A percentile compares a stretch with the other conserved stretches of the same genome.
Conservation (phyloP, 176 grass and related monocot genomes). For the Tillandsia leiboldiana region DNA sequence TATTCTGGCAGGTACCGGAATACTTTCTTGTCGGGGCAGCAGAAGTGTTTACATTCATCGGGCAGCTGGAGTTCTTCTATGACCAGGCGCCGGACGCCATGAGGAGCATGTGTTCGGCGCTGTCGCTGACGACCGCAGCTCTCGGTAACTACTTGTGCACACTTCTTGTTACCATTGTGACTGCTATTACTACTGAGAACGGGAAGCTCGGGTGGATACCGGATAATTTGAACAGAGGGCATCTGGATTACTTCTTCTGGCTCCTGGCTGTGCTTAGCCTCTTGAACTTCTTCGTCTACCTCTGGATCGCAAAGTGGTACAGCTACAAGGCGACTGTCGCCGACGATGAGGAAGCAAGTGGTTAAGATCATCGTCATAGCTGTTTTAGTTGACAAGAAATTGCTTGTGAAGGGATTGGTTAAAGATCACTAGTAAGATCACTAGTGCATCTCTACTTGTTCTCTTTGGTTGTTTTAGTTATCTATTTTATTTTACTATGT, state of each 20-base stretch:
- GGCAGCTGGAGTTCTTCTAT: slow-evolving; percentile 69
- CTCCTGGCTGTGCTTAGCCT: slow-evolving; percentile 30
- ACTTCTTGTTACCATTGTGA: slow-evolving; percentile 31
- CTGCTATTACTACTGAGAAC: slow-evolving; percentile 17
- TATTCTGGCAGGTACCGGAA: slow-evolving; percentile 67
- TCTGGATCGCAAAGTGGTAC: slow-evolving; percentile 38
- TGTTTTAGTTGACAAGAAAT: no score
- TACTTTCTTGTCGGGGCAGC: slow-evolving; percentile 53
- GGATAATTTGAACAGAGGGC: slow-evolving; percentile 46
- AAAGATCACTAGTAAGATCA: not conserved
- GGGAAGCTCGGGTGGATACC: slow-evolving; percentile 46
- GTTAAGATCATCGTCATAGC: not conserved
- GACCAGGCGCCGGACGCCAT: slow-evolving; percentile 67
- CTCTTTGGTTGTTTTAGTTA: not conserved
- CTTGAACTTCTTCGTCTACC: slow-evolving; percentile 32
- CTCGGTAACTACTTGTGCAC: slow-evolving; percentile 49
- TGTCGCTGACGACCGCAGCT: slow-evolving; percentile 33
- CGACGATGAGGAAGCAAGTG: not conserved
- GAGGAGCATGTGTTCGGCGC: slow-evolving; percentile 55
- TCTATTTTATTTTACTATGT: not conserved
- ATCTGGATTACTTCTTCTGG: slow-evolving; percentile 67
- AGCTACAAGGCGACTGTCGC: slow-evolving; percentile 29
- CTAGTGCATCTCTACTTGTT: not conserved
- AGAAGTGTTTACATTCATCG: slow-evolving; percentile 62
- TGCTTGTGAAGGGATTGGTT: not conserved